Percentiles rank a stretch among this genome's conserved stretches.
Conservation (phyloP, 176 grass and related monocot genomes). For the sorghum (Sorghum bicolor) region Sorghum_bicolor_NCBIv3 NC_012874.2:19971001-19971500, state of each 20-base stretch:
- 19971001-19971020: not conserved
- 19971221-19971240: not conserved
- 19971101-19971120: not conserved
- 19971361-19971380: conserved; percentile 73
- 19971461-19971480: not conserved
- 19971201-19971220: not conserved
- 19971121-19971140: not conserved
- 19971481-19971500: not conserved
- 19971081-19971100: not conserved
- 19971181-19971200: not conserved
- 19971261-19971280: not conserved
- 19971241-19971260: not conserved
- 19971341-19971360: conserved; percentile 92
- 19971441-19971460: not conserved
- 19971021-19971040: not conserved
- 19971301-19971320: conserved; percentile 79
- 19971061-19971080: not conserved
- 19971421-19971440: not conserved
- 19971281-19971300: conserved; percentile 22
- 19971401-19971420: conserved; percentile 48
- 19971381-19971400: conserved; percentile 80
- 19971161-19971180: not conserved
- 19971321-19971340: conserved; percentile 80
- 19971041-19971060: not conserved
- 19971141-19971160: not conserved